Base-by-base conservation (phyloP, 306 rosid species). In the Prunus davidiana region DNA sequence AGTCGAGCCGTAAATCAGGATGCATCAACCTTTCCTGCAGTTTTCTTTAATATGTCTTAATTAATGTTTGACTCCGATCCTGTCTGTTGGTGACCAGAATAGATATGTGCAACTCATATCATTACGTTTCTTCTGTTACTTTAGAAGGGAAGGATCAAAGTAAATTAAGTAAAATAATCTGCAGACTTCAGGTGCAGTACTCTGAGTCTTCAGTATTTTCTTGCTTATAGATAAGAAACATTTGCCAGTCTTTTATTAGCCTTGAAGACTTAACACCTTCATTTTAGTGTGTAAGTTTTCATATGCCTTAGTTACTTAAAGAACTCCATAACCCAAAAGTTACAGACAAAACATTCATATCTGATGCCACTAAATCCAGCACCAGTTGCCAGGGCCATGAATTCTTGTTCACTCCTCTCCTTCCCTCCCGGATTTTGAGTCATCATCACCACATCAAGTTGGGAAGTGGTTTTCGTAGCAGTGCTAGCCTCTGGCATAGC, bases 311-410 rank as follows among this genome's bases (percentile, higher is more conserved):
- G 7, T 43, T 72, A 76, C 82, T 90, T 90, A 38, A 80, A 82
- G 73, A 91, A 85, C 78, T 87, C 91, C 83, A 91, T 87, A 41
- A 88, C 51, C 86, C 88, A 85, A 8, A 74, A 73, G 64, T 76
- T 78, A 27, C 66, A 71, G 2, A 82, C 83, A 75, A 10, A 74
- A 25, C 87, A 80, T 9, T 69, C 74, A 74, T 80, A 85, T 73
- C 49, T 74, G 64, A 90, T 69, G 56, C 87, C 84, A 3, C 75
- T 64, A 68, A 32, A 89, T 22, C 93, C 87, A 66, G 90, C 86
- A 25, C 32, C 80, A 22, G 68, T 86, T 54, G 87, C 90, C 58
- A 87, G 64, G 22, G 82, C 71, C 64, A 69, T 22, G 70, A 81
- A 89, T 60, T 87, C 87, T 12, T 84, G 76, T 20, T 76, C 61